phyloP scores from a whole-genome alignment of 1,284 basidiomycete species.

The Apiotrichum domesticum region DNA sequence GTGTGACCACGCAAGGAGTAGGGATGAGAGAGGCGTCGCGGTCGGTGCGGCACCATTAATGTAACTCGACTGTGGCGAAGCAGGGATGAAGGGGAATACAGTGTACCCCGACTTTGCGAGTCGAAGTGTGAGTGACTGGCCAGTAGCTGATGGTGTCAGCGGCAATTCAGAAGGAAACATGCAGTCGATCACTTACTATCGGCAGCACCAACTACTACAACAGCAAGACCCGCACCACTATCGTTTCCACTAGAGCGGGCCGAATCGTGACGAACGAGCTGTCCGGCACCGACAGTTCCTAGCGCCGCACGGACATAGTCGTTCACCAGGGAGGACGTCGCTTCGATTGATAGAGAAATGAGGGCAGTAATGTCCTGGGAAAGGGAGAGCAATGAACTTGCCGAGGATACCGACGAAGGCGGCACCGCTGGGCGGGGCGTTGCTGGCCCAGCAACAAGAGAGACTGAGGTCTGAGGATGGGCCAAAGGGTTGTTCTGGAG shows the following conservation, averaged over 20 bases:
- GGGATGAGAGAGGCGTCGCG: constrained; percentile 28
- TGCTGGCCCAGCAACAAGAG: background rate
- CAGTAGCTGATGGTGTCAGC: constrained; percentile 26
- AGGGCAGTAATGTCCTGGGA: constrained; percentile 38
- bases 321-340: constrained; percentile 27
- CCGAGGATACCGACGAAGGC: constrained; percentile 9
- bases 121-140: constrained; percentile 35
- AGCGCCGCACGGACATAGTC: constrained; percentile 25
- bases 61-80: constrained; percentile 7
- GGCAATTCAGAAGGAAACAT: background rate
- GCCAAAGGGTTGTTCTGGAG: constrained; percentile 2
- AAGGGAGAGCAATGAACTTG: constrained; percentile 27
- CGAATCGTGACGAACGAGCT: constrained; percentile 9
- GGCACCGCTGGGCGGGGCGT: constrained; percentile 3
- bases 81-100: constrained; percentile 38
- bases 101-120: constrained; percentile 42
- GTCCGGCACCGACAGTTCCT: constrained; percentile 23
- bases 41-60: constrained; percentile 8
- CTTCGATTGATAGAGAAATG: constrained; percentile 34
- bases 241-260: constrained; percentile 4
- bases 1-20: constrained; percentile 36
- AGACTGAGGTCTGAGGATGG: background rate
- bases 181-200: constrained; percentile 26
- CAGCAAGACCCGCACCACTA: constrained; percentile 28
- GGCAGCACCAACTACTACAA: constrained; percentile 35